Evolutionary conservation across 192 early-diverging fungal genomes (phyloP).

Genomic region (Dissophora globulifera): DNA sequence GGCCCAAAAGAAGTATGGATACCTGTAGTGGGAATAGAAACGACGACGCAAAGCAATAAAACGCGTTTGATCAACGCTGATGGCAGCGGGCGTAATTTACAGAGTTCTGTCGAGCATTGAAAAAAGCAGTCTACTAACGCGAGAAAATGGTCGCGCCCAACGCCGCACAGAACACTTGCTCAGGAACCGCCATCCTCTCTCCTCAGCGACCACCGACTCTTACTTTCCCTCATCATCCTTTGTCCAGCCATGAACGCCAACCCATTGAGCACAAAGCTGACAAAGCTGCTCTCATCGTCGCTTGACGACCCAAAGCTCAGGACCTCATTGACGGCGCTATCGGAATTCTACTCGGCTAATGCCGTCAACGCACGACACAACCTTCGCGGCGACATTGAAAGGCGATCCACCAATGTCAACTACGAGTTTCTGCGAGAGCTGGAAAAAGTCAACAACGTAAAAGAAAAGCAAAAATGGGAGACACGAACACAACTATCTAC

Average conservation of each 20-base stretch:
- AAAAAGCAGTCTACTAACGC: too few species aligned
- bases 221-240: too few species aligned
- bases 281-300: conserved; percentile 58
- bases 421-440: conserved; percentile 65
- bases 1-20: conserved; percentile 80
- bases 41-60: too few species aligned
- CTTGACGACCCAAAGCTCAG: conserved; percentile 73
- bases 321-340: conserved; percentile 69
- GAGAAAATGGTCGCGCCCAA: too few species aligned
- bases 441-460: conserved; percentile 62
- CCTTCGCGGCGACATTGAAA: conserved; percentile 69
- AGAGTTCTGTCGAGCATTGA: too few species aligned
- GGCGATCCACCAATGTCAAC: conserved; percentile 62
- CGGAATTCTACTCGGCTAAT: conserved; percentile 69
- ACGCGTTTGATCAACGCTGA: too few species aligned
- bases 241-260: conserved; percentile 34
- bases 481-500: too few species aligned
- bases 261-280: conserved; percentile 56
- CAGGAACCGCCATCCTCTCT: too few species aligned
- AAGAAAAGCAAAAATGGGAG: too few species aligned
- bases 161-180: too few species aligned
- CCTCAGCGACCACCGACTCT: too few species aligned
- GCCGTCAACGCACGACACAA: conserved; percentile 62
- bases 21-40: conserved; percentile 12
- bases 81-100: too few species aligned